Evolutionary conservation across 2,329 filamentous ascomycete genomes (phyloP).

Genomic region (Aspergillus sp.): DNA sequence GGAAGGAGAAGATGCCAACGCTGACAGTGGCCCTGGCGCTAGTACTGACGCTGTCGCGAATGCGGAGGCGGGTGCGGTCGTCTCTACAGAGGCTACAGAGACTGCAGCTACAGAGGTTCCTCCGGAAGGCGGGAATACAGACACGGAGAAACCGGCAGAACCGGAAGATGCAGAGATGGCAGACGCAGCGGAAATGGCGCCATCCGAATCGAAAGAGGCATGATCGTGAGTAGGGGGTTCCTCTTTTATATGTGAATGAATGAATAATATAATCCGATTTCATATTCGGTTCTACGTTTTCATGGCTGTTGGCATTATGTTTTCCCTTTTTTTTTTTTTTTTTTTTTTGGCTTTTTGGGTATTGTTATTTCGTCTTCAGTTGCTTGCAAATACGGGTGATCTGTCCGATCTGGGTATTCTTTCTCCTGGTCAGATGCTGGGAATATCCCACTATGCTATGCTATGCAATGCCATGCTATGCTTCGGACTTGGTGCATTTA

Average conservation of each 20-base stretch:
- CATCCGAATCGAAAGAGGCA: constrained; percentile 16
- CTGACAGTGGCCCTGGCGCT: constrained; percentile 4
- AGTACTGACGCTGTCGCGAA: constrained; percentile 1
- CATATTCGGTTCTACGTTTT: constrained; percentile 9
- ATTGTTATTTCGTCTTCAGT: neutral
- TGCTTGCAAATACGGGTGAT: no score
- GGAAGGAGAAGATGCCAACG: constrained; percentile 2
- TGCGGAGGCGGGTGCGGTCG: constrained; percentile 13
- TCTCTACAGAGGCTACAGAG: constrained; percentile 9
- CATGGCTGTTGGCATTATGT: neutral
- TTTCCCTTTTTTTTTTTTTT: neutral
- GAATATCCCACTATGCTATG: no score
- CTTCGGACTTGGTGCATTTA: constrained; percentile 7
- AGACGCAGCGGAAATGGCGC: constrained; percentile 17
- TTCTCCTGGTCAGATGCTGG: no score
- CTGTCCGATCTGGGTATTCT: no score
- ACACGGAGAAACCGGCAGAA: neutral
- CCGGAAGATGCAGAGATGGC: constrained; percentile 27
- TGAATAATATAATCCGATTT: no score
- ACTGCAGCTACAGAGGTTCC: constrained; percentile 10
- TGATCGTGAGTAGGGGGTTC: neutral
- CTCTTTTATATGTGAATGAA: neutral
- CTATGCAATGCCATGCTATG: neutral
- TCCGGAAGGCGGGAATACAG: neutral
- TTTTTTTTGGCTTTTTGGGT: neutral